Base-by-base conservation (phyloP, 2,329 filamentous ascomycete species). In the Clarireedia monteithiana region DNA sequence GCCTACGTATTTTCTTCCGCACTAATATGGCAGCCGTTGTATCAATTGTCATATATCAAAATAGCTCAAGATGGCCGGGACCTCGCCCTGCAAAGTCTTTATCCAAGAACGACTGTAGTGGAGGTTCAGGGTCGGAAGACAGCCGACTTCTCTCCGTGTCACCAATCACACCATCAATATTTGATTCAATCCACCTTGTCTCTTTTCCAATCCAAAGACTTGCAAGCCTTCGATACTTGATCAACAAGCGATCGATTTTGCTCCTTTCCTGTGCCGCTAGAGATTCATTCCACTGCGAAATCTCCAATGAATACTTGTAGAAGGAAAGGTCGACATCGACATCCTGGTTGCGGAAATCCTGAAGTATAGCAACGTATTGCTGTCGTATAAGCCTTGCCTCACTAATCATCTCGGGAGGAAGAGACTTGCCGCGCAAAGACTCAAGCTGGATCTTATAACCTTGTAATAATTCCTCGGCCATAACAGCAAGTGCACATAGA, bases 251-350 rank as follows among this genome's bases (percentile, higher is more conserved):
- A 24, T 55, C 39, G 14, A 38, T 27, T 14, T 15, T 55, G 6
- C 47, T 50, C 20, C 9, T 50, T 17, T 55, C 53, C 20, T 53
- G 49, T 14, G 24, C 38, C 20, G 24, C 59, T 14, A 53, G 36
- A 38, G 27, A 30, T 23, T 58, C 50, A 23, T 61, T 54, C 42
- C 48, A 50, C 39, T 60, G 59, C 26, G 61, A 48, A 2, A 63
- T 57, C 20, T 61, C 58, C 20, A 63, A 27, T 17, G 62, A 58
- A 24, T 62, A 49, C 51, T 59, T 63, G 30, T 64, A 64, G 20
- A 59, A 58, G 5, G 55, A 57, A 27, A 59, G 50, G 23, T 63
- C 56, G 9, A 59, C 52, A 30, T 48, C 55, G 9, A 53, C 36
- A 5, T 53, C 50, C 15, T 55, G 48, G 38, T 59, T 27, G n/a